Conservation (phyloP, 2,329 filamentous ascomycete species). For the Phialocephala sp. region DNA sequence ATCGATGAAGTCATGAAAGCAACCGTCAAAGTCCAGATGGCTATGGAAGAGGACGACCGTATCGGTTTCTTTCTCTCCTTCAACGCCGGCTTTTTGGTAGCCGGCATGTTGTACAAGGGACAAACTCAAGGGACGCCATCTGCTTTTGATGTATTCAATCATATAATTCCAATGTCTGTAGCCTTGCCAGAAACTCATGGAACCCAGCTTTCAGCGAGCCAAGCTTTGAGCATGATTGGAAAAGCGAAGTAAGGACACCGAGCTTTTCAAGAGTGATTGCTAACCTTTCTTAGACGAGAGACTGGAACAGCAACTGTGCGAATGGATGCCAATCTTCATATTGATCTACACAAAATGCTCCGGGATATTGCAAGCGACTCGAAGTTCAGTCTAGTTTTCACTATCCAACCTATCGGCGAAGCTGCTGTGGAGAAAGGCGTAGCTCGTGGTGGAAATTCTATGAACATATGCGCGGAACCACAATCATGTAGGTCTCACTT, state of each 20-base stretch:
- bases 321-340: not conserved
- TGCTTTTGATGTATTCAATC: conserved; percentile 7
- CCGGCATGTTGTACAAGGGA: conserved; percentile 23
- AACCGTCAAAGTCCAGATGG: conserved; percentile 15
- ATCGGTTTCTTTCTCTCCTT: conserved; percentile 22
- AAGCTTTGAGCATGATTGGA: conserved; percentile 1
- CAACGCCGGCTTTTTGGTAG: conserved; percentile 8
- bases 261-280: not conserved
- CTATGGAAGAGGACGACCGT: conserved; percentile 17
- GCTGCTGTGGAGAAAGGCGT: conserved; percentile 19
- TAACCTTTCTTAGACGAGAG: not conserved
- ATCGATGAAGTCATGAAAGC: conserved; percentile 14
- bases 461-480: conserved; percentile 13
- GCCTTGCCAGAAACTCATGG: conserved; percentile 13
- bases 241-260: not conserved
- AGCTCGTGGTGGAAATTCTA: conserved; percentile 22
- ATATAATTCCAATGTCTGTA: not conserved
- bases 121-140: conserved; percentile 4
- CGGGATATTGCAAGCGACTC: not conserved
- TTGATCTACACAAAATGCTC: conserved; percentile 4
- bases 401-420: conserved; percentile 22
- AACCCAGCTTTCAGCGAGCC: not conserved
- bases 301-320: not conserved
- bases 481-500: conserved; percentile 9
- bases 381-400: conserved; percentile 11